Evolutionary conservation across 2,329 filamentous ascomycete species (phyloP), one percentile per base, ranked within the genome.

Genomic region (Xylariaceae sp.): DNA sequence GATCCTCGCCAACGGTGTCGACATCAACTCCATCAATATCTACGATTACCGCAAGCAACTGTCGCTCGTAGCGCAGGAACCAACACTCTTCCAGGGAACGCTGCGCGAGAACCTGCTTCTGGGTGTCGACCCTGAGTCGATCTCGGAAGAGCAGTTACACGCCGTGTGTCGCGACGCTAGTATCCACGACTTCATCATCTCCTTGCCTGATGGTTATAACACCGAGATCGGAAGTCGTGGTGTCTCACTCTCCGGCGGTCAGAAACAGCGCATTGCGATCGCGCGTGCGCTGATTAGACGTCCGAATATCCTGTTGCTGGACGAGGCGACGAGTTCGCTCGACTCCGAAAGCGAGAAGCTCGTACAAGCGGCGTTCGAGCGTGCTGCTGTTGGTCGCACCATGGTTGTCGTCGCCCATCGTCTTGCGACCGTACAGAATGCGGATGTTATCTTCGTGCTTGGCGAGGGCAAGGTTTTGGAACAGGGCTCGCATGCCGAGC

Each of bases 351-450:
- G 71, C 66, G 70, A 72, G 72, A 78, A 82, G 70, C 75, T 84
- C n/a, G 82, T 85, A 3, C 83, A 92, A 72, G 77, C 76, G 0
- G 88, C 88, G 0, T 84, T 92, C 68, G 86, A 90, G 75, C 78
- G 78, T 48, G 85, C 84, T 0, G 80, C 79, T 2, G 78, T 79
- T 63, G 82, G 82, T 2, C 75, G 82, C 6, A 86, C 90, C 1
- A 89, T 89, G 62, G 78, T 94, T 2, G 88, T 88, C 2, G 88
- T 94, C 9, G 90, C 90, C 1, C 90, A 93, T 71, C 79, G 89
- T 11, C 77, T 93, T 53, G 87, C 87, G 0, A 93, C 88, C 10
- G 85, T 92, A 17, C 88, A 89, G 72, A 88, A 92, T 66, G 88
- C 89, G 1, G 86, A 93, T 71, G 76, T 86, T n/a, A 92, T 92